Conservation (phyloP, 164 flowering plant species). For the Akebia trifoliata region DNA sequence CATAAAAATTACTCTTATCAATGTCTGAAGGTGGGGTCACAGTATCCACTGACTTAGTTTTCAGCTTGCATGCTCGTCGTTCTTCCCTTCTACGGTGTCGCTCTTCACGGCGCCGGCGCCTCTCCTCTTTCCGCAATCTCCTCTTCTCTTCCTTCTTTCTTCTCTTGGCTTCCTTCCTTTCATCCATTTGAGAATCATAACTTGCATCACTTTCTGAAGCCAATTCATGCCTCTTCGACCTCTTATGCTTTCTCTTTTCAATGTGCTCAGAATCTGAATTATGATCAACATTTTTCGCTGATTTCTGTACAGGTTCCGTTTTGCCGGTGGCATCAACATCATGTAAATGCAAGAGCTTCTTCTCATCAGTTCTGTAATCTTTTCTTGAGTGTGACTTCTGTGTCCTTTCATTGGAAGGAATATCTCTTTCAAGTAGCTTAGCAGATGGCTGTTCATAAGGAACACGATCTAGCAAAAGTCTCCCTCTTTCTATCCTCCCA, state of each 20-base stretch:
- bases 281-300: conserved; percentile 25
- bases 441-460: conserved; percentile 12
- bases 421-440: conserved; percentile 15
- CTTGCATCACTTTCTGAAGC: conserved; percentile 18
- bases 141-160: conserved; percentile 33
- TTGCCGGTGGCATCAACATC: conserved; percentile 27
- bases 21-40: conserved; percentile 27
- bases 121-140: conserved; percentile 33
- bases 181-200: conserved; percentile 22
- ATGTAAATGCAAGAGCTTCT: conserved; percentile 17
- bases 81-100: conserved; percentile 32
- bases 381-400: conserved; percentile 24
- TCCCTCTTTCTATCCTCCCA: conserved; percentile 19
- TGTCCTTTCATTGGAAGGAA: conserved; percentile 22
- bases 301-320: conserved; percentile 17
- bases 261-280: conserved; percentile 41
- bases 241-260: conserved; percentile 38
- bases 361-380: conserved; percentile 24
- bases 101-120: conserved; percentile 31
- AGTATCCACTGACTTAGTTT: conserved; percentile 20
- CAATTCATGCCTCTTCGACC: conserved; percentile 15
- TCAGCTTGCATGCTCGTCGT: conserved; percentile 27
- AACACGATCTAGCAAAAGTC: conserved; percentile 1
- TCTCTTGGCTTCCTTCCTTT: conserved; percentile 30
- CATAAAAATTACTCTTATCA: conserved; percentile 31